A percentile compares a stretch with the other conserved stretches of the same genome.
These are phyloP conservation scores for Mycosphaerelloides madeirae DNA, from an alignment of 2,329 filamentous ascomycete species.

Conservation along the genomic window DNA sequence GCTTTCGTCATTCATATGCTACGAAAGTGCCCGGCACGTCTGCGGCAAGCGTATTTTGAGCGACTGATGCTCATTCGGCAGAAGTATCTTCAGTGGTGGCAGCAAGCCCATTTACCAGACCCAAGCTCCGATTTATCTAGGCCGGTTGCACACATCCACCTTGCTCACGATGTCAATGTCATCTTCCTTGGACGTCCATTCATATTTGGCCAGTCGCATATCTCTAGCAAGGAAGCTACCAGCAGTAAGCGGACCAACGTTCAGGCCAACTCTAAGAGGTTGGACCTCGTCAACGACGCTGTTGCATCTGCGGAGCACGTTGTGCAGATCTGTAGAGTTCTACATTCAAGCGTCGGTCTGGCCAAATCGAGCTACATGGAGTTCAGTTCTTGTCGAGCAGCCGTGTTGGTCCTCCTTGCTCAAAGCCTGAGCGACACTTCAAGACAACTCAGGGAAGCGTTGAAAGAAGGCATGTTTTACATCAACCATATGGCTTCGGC, in stretches of 20 bases:
- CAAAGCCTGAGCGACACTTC: conserved; percentile 28
- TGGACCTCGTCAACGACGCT: conserved; percentile 25
- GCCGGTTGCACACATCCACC: conserved; percentile 11
- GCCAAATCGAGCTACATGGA: conserved; percentile 35
- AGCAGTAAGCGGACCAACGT: neutral
- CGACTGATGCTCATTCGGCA: conserved; percentile 11
- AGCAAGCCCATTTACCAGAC: conserved; percentile 4
- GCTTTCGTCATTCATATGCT: conserved; percentile 13
- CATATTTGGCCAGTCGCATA: conserved; percentile 4
- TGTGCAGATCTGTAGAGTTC: conserved; percentile 23
- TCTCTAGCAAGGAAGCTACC: neutral
- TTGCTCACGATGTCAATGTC: conserved; percentile 13
- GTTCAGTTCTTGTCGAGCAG: conserved; percentile 35
- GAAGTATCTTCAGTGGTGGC: conserved; percentile 13
- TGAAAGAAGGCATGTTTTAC: conserved; percentile 28
- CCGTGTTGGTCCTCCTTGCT: conserved; percentile 34
- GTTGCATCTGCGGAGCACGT: conserved; percentile 27
- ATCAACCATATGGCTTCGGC: conserved; percentile 32
- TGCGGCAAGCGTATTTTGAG: conserved; percentile 14
- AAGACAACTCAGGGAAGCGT: conserved; percentile 18
- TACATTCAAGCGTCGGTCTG: conserved; percentile 27
- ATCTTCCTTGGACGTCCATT: conserved; percentile 17
- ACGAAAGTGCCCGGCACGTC: conserved; percentile 6
- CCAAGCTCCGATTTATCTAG: conserved; percentile 1
- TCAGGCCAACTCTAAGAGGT: conserved; percentile 4